Percentiles rank a stretch among this genome's conserved stretches.
Conservation (phyloP, 495 filamentous ascomycete species). For the Xylaria bambusicola region DNA sequence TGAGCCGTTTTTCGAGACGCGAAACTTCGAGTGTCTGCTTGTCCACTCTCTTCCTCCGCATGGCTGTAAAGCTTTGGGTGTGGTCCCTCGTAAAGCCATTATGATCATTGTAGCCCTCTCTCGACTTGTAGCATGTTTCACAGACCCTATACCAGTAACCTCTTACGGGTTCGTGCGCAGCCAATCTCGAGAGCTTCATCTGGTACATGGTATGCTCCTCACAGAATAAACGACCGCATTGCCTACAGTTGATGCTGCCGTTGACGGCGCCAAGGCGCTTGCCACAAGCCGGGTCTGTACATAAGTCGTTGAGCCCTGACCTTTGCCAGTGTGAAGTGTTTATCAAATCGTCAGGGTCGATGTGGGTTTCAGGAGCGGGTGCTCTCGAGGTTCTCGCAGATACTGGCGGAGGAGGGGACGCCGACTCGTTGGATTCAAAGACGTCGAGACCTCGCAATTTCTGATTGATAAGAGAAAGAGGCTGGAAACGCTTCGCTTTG, state of each 20-base stretch:
- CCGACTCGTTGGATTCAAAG: conserved; percentile 88
- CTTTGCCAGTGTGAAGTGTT: conserved; percentile 87
- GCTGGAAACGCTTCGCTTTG: conserved; percentile 94
- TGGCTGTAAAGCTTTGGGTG: conserved; percentile 63
- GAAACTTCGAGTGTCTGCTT: conserved; percentile 82
- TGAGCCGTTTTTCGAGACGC: conserved; percentile 86
- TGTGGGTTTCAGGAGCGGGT: conserved; percentile 41
- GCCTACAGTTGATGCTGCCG: conserved; percentile 87
- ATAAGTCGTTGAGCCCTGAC: conserved; percentile 69
- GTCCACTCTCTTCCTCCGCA: conserved; percentile 77
- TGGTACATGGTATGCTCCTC: conserved; percentile 99
- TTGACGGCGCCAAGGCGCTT: conserved; percentile 74
- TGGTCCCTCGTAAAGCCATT: conserved; percentile 70
- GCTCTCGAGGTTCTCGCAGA: conserved; percentile 26
- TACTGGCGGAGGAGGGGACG: conserved; percentile 25
- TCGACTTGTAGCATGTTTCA: conserved; percentile 96
- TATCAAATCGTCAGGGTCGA: conserved; percentile 87
- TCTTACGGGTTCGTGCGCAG: conserved; percentile 86
- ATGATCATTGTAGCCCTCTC: conserved; percentile 94
- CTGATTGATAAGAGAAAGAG: conserved; percentile 80
- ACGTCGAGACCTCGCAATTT: conserved; percentile 97
- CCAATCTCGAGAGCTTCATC: conserved; percentile 92
- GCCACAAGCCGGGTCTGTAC: conserved; percentile 84
- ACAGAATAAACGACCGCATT: conserved; percentile 91
- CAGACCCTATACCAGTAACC: conserved; percentile 94